Evolutionary conservation across 257 asterid species (phyloP).

Genomic region (Nicotiana paniculata): DNA sequence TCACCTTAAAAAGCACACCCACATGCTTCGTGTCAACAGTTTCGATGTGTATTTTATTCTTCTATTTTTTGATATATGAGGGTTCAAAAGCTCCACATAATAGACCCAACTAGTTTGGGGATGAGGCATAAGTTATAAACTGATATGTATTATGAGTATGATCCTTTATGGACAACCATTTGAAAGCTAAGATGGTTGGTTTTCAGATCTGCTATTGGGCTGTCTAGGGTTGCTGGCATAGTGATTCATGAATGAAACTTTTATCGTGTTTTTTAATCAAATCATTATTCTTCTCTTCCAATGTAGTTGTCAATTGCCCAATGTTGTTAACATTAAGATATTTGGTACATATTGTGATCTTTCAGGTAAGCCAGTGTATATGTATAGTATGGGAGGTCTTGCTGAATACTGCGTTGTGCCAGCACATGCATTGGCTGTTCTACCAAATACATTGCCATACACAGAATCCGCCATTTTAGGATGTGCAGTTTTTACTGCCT

Average conservation of each 20-base stretch:
- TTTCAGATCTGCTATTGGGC: not conserved
- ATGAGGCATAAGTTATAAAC: not conserved
- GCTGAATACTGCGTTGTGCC: constrained; percentile 98
- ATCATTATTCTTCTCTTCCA: not conserved
- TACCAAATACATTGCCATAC: constrained; percentile 82
- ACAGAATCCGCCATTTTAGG: constrained; percentile 93
- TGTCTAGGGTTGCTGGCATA: not conserved
- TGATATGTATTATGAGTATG: not conserved
- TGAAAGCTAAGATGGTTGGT: not conserved
- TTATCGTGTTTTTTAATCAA: not conserved
- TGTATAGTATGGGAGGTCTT: constrained; percentile 99
- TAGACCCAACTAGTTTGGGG: not conserved
- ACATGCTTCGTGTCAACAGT: not conserved
- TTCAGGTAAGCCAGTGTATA: constrained; percentile 91
- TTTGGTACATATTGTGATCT: constrained; percentile 14
- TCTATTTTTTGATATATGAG: not conserved
- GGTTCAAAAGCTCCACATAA: not conserved
- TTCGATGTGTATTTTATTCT: not conserved
- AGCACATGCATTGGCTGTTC: constrained; percentile 68
- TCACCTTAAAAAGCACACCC: not conserved
- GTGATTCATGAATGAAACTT: not conserved
- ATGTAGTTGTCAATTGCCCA: constrained; percentile 4
- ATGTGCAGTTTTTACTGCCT: constrained; percentile 98
- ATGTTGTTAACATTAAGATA: constrained; percentile 15
- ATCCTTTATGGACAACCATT: not conserved